Evolutionary conservation across 306 rosid genomes (phyloP).

Genomic region (Prosopis cineraria): DNA sequence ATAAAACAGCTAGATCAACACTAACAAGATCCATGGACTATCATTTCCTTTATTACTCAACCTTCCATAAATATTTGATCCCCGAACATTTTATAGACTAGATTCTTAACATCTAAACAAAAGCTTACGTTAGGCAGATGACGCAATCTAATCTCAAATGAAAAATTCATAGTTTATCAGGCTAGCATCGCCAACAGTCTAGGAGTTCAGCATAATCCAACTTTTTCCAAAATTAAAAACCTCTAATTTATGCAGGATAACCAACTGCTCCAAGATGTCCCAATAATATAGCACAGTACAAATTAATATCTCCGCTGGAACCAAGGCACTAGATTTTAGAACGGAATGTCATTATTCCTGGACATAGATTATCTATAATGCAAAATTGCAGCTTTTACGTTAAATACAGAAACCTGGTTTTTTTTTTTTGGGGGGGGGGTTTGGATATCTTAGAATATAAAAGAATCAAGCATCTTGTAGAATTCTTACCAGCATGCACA

Average conservation of each 20-base stretch:
- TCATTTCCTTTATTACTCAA: conserved; percentile 4
- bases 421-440: no score
- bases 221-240: background rate
- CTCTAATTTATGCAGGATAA: background rate
- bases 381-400: conserved; percentile 19
- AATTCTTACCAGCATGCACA: conserved; percentile 44
- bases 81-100: background rate
- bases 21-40: conserved; percentile 10
- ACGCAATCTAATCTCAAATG: conserved; percentile 17
- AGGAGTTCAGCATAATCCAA: no score
- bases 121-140: background rate
- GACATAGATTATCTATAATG: background rate
- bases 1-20: conserved; percentile 2
- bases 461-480: background rate
- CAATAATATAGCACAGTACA: background rate
- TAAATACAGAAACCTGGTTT: conserved; percentile 24
- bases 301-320: no score
- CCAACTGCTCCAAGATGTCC: no score
- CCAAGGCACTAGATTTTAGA: no score
- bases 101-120: background rate
- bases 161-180: background rate
- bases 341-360: conserved; percentile 8
- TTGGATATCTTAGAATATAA: no score
- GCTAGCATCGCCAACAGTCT: background rate
- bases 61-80: background rate